Base-by-base conservation (phyloP, 1,139 yeast genomes). In the Geotrichum reessii region DNA sequence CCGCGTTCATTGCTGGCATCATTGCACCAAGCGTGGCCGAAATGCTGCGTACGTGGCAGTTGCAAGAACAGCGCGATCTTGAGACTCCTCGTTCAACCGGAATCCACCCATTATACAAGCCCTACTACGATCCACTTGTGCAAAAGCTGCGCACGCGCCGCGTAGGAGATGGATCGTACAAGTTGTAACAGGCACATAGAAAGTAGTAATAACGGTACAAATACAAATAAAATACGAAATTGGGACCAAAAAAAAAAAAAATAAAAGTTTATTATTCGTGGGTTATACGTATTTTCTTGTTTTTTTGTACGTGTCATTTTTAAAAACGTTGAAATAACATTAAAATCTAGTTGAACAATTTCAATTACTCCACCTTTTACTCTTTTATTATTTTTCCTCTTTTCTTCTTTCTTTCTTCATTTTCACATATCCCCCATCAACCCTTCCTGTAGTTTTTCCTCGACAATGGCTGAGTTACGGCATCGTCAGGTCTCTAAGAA, bases 401-500 rank as follows among this genome's bases (percentile, higher is more conserved):
- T 47, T 48, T 44, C 47, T 52, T 37, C 48, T 48, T 44, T 40
- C 48, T 37, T 51, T 31, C 55, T n/a, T 44, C 37, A 17, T 27
- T 21, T 28, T 53, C 47, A n/a, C n/a, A 17, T 14, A 27, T 55
- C 47, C 50, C 47, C 42, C n/a, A 24, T 7, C 17, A 2, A n/a
- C 19, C n/a, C 44, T n/a, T 37, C 17, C 6, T 8, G 19, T 37
- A 37, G 19, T 24, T 7, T 11, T 11, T 12, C 42, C 4, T 19
- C 11, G 6, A 53, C 27, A 57, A 59, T 59, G 62, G 51, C 62
- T 55, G 62, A 59, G 48, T 50, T 59, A 33, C 58, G 62, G 54
- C 62, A 59, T 24, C 59, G 62, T 17, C 59, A 59, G 52, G 56
- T 50, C 14, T 42, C 53, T 19, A 59, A 59, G 57, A 59, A 59